phyloP scores from a whole-genome alignment of 768 basidiomycete genomes.

The Mycena indigotica region DNA sequence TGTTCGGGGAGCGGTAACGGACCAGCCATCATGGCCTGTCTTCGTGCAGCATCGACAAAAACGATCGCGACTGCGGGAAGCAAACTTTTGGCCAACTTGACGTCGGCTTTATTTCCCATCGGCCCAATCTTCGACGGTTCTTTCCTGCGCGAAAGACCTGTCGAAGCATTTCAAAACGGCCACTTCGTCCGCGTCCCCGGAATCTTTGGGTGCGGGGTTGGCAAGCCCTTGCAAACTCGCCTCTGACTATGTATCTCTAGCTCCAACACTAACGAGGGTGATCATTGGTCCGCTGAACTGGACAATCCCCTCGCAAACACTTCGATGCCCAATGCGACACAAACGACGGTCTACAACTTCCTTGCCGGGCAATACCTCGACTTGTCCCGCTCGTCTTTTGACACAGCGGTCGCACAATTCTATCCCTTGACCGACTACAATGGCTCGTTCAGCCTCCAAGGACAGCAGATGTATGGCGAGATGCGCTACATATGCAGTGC shows the following conservation, averaged over 20 bases:
- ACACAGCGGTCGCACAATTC: constrained; percentile 28
- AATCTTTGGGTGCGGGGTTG: constrained; percentile 38
- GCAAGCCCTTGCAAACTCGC: background rate
- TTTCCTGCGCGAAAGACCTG: constrained; percentile 38
- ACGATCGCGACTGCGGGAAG: constrained; percentile 37
- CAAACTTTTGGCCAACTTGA: constrained; percentile 31
- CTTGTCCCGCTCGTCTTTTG: constrained; percentile 32
- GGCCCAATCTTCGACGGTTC: constrained; percentile 40
- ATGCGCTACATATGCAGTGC: constrained; percentile 46
- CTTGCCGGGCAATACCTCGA: constrained; percentile 41
- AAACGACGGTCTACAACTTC: constrained; percentile 44
- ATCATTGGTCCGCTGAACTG: constrained; percentile 40
- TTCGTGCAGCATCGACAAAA: constrained; percentile 31
- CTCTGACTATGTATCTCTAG: constrained; percentile 15
- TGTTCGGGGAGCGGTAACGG: too few relatives aligned
- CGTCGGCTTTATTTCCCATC: constrained; percentile 40
- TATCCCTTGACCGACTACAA: constrained; percentile 40
- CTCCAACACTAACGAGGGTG: constrained; percentile 47
- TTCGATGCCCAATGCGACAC: constrained; percentile 38
- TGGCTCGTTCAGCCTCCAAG: constrained; percentile 40
- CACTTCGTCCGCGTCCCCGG: constrained; percentile 41
- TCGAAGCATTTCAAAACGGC: constrained; percentile 42
- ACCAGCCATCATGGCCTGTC: constrained; percentile 36
- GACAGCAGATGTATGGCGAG: constrained; percentile 50
- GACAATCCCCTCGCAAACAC: constrained; percentile 41